Conservation (phyloP, 805 yeast species). For the Wickerhamomyces subpelliculosus region DNA sequence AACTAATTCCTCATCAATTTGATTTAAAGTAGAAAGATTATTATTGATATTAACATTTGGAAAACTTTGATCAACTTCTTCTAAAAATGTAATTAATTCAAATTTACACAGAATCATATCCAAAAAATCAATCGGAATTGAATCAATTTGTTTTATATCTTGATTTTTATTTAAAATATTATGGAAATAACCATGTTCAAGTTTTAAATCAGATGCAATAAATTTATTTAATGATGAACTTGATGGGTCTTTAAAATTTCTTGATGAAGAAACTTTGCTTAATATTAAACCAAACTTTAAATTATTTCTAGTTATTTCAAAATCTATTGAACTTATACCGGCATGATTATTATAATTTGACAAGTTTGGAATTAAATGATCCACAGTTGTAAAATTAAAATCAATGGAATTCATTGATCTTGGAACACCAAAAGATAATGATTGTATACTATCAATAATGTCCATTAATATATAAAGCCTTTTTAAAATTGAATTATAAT, state of each 20-base stretch:
- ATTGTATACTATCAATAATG: conserved; percentile 44
- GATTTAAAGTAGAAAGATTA: too few species aligned
- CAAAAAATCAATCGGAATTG: conserved; percentile 15
- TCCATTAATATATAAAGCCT: conserved; percentile 42
- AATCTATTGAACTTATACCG: conserved; percentile 4
- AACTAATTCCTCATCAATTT: conserved; percentile 23
- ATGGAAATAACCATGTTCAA: neutral
- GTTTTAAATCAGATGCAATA: neutral
- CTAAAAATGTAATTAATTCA: conserved; percentile 30
- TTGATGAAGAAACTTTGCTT: conserved; percentile 10
- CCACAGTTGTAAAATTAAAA: conserved; percentile 5
- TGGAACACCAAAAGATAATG: conserved; percentile 46
- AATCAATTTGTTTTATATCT: conserved; percentile 8
- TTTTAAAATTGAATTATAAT: conserved; percentile 20
- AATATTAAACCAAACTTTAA: conserved; percentile 20
- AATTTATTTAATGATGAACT: too few species aligned
- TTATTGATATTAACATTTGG: too few species aligned
- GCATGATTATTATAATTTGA: conserved; percentile 7
- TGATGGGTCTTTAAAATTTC: conserved; percentile 2
- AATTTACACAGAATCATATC: conserved; percentile 28
- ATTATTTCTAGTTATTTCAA: conserved; percentile 16
- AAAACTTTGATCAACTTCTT: conserved; percentile 21
- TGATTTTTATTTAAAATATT: conserved; percentile 2
- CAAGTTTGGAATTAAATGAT: conserved; percentile 14
- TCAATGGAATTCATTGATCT: conserved; percentile 6